Evolutionary conservation across 768 basidiomycete genomes (phyloP).

Genomic region (Melanogaster broomeanus): DNA sequence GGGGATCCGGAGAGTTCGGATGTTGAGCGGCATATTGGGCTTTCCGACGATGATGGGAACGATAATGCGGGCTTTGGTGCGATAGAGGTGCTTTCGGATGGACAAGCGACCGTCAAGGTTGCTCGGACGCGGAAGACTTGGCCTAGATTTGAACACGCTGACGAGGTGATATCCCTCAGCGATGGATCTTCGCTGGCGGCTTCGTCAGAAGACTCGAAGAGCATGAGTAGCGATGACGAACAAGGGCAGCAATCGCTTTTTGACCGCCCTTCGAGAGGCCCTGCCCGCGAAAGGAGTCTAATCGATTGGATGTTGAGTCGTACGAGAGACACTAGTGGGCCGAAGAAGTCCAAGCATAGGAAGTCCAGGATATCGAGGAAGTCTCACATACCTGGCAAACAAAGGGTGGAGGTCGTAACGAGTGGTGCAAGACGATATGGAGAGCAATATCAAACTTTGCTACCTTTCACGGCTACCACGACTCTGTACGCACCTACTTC

Average conservation of each 20-base stretch:
- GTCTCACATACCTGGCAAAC: constrained; percentile 5
- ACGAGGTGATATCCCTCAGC: constrained; percentile 26
- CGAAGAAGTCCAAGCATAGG: constrained; percentile 18
- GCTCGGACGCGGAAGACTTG: constrained; percentile 20
- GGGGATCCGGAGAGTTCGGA: constrained; percentile 69
- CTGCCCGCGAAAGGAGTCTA: constrained; percentile 44
- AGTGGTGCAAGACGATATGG: constrained; percentile 36
- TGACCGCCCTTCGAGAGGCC: constrained; percentile 20
- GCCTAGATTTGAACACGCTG: neutral
- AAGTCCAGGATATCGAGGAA: constrained; percentile 12
- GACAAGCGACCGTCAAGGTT: constrained; percentile 17
- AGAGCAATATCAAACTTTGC: constrained; percentile 38
- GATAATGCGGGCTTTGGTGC: neutral
- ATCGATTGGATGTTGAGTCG: constrained; percentile 72
- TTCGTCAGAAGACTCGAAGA: constrained; percentile 15
- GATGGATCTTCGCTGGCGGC: constrained; percentile 10
- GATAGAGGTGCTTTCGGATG: constrained; percentile 12
- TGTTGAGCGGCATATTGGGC: constrained; percentile 16
- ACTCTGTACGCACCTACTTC: constrained; percentile 2
- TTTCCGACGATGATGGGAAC: neutral
- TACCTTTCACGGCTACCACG: constrained; percentile 34
- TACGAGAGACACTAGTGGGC: constrained; percentile 26
- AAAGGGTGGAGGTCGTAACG: constrained; percentile 40
- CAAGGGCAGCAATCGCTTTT: constrained; percentile 37
- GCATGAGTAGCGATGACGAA: constrained; percentile 28